These are phyloP conservation scores for Priceomyces medius DNA, from an alignment of 805 yeast genomes.

Conservation along the genomic window DNA sequence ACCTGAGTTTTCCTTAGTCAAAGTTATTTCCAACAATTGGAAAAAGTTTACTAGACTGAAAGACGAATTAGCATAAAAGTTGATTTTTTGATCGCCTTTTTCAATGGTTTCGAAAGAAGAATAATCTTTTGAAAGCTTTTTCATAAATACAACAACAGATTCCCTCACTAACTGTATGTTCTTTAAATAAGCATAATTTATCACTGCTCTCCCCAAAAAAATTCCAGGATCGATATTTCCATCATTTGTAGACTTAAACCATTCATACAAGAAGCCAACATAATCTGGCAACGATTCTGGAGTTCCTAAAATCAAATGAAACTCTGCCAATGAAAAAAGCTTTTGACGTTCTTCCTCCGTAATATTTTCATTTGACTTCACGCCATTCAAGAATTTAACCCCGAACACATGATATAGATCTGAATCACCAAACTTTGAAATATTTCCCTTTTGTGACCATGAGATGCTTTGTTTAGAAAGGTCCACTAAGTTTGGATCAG, in stretches of 20 bases:
- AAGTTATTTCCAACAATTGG: slow-evolving; percentile 60
- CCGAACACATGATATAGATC: slow-evolving; percentile 76
- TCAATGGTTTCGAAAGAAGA: slow-evolving; percentile 15
- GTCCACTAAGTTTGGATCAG: slow-evolving; percentile 53
- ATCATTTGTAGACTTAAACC: slow-evolving; percentile 25
- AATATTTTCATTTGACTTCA: slow-evolving; percentile 15
- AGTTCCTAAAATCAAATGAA: slow-evolving; percentile 68
- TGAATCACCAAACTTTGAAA: slow-evolving; percentile 64
- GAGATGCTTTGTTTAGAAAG: slow-evolving; percentile 63
- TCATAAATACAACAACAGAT: slow-evolving; percentile 24
- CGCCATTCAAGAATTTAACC: slow-evolving; percentile 49
- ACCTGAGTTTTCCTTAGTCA: slow-evolving; percentile 47
- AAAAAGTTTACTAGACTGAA: slow-evolving; percentile 61
- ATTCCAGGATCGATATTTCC: slow-evolving; percentile 36
- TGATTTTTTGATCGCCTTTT: slow-evolving; percentile 29
- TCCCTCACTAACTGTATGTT: slow-evolving; percentile 60
- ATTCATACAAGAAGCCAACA: slow-evolving; percentile 45
- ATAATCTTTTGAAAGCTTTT: slow-evolving; percentile 11
- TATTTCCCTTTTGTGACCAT: slow-evolving; percentile 59
- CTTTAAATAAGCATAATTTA: slow-evolving; percentile 69
- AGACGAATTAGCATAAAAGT: slow-evolving; percentile 31
- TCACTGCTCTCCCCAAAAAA: slow-evolving; percentile 55
- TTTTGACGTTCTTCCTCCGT: slow-evolving; percentile 33
- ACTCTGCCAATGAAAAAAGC: slow-evolving; percentile 65
- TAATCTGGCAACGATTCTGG: slow-evolving; percentile 44